These are phyloP conservation scores for Xylaria bambusicola DNA, from an alignment of 495 filamentous ascomycete species.

Conservation along the genomic window DNA sequence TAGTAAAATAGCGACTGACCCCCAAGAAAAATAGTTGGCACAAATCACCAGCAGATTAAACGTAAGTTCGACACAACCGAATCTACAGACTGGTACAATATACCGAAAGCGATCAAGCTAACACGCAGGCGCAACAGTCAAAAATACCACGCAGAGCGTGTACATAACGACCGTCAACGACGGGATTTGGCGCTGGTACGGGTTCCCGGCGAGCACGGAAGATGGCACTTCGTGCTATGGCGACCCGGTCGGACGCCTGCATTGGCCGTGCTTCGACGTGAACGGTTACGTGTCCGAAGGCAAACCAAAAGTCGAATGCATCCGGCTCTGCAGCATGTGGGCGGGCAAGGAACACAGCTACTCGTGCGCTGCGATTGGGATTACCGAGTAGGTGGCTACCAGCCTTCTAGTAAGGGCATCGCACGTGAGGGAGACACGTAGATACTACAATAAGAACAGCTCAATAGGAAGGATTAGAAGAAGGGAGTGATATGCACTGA, in stretches of 20 bases:
- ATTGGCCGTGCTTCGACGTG: constrained; percentile 2
- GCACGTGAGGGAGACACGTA: no score
- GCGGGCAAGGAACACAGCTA: not conserved
- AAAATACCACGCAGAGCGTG: constrained; percentile 5
- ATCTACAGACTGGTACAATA: not conserved
- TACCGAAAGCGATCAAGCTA: not conserved
- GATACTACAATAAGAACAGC: no score
- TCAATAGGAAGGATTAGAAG: no score
- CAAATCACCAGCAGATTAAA: not conserved
- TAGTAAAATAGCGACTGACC: no score
- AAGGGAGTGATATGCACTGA: no score
- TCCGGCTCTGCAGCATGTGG: not conserved
- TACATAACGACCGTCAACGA: constrained; percentile 3
- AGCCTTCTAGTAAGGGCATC: not conserved
- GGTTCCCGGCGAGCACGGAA: constrained; percentile 2
- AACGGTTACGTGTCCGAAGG: not conserved
- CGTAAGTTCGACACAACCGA: not conserved
- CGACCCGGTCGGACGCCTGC: not conserved
- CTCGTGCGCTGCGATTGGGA: constrained; percentile 5
- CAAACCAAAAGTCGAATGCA: constrained; percentile 6
- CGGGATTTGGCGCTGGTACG: constrained; percentile 12
- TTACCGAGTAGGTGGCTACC: not conserved
- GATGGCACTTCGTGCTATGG: constrained; percentile 1
- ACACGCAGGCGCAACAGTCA: not conserved
- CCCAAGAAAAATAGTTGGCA: not conserved